Conservation (phyloP, 129 eudicot genomes). For the Erigeron canadensis region DNA sequence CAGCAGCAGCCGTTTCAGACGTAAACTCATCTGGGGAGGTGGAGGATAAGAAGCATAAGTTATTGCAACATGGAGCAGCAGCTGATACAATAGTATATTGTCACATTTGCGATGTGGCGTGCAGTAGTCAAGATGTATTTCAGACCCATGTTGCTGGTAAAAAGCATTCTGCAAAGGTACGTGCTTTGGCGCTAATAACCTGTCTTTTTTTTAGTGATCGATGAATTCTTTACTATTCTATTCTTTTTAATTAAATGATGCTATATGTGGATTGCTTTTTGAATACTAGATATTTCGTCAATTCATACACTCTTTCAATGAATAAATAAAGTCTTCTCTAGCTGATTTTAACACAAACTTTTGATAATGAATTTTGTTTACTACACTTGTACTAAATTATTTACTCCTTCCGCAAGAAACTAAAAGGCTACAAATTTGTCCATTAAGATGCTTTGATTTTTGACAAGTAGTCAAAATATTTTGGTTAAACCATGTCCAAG, state of each 20-base stretch:
- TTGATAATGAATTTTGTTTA: not conserved
- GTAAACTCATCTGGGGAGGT: constrained; percentile 15
- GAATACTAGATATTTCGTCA: not conserved
- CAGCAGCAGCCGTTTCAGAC: constrained; percentile 9
- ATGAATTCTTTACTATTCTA: not conserved
- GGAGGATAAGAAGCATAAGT: constrained; percentile 37
- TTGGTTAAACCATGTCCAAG: not conserved
- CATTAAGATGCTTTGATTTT: not conserved
- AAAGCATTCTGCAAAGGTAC: constrained; percentile 49
- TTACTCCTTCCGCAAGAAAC: not conserved
- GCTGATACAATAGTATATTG: constrained; percentile 20
- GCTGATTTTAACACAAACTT: not conserved
- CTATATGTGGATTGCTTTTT: not conserved
- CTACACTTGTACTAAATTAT: not conserved
- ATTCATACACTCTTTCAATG: not conserved
- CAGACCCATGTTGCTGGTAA: constrained; percentile 38
- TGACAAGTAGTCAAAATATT: constrained; percentile 1
- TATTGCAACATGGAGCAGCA: constrained; percentile 39
- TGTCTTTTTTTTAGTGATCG: not conserved
- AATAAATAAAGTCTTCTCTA: not conserved
- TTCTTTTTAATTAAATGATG: not conserved
- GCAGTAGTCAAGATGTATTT: constrained; percentile 40
- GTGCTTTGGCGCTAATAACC: not conserved
- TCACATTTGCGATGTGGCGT: constrained; percentile 42
- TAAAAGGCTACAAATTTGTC: not conserved